Evolutionary conservation across 306 rosid genomes (phyloP).

Genomic region (Gynostemma pentaphyllum): DNA sequence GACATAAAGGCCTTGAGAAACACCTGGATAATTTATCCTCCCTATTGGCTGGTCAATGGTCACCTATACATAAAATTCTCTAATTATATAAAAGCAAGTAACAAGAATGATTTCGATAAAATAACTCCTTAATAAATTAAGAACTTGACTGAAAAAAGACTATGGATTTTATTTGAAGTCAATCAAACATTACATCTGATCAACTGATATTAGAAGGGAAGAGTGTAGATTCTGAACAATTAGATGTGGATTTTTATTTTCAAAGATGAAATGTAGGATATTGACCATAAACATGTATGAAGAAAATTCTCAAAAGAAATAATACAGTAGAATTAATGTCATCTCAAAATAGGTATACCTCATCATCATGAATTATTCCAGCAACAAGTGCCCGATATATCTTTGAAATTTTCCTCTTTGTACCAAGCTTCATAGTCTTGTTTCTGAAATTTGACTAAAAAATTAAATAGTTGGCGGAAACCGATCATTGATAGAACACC

Average conservation of each 20-base stretch:
- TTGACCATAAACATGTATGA: neutral
- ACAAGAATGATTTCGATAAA: too few species aligned
- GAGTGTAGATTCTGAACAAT: too few species aligned
- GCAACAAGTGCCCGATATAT: slow-evolving; percentile 67
- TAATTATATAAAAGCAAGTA: neutral
- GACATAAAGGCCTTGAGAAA: slow-evolving; percentile 43
- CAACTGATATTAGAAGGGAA: too few species aligned
- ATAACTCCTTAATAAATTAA: neutral
- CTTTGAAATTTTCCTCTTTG: slow-evolving; percentile 57
- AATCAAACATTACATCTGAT: too few species aligned
- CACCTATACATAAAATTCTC: slow-evolving; percentile 38
- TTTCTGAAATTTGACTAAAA: slow-evolving; percentile 20
- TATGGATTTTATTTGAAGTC: too few species aligned
- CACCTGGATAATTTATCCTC: slow-evolving; percentile 66
- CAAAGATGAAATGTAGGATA: neutral
- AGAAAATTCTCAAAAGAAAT: too few species aligned
- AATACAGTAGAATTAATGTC: too few species aligned
- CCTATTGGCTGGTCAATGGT: slow-evolving; percentile 70
- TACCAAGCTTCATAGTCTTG: slow-evolving; percentile 24
- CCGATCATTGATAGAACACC: neutral
- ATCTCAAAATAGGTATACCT: slow-evolving; percentile 26
- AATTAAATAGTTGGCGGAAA: neutral
- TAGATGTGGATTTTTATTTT: too few species aligned
- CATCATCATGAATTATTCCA: slow-evolving; percentile 56
- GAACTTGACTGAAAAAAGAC: neutral